Evolutionary conservation across 106 monocot genomes (phyloP).

Genomic region (Dendrobium chrysotoxum): DNA sequence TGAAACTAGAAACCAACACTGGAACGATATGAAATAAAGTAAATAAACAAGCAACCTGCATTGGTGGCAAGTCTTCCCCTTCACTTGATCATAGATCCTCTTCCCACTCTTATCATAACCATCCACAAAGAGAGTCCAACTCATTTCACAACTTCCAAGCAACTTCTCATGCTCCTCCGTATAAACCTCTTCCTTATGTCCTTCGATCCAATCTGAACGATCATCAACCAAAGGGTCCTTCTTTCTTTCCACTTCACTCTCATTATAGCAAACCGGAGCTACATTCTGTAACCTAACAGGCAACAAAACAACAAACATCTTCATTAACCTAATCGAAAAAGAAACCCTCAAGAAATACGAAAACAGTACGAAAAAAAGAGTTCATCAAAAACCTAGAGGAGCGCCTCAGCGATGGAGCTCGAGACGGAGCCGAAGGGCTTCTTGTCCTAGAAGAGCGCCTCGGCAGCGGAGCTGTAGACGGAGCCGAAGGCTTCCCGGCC

Average conservation of each 20-base stretch:
- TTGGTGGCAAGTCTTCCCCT: constrained; percentile 83
- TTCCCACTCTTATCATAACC: constrained; percentile 53
- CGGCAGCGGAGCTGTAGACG: no score
- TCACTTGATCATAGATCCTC: constrained; percentile 67
- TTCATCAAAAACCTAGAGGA: constrained; percentile 10
- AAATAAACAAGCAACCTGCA: constrained; percentile 47
- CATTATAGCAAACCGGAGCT: constrained; percentile 46
- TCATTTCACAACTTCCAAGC: constrained; percentile 42
- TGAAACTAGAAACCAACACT: not conserved
- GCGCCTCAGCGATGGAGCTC: constrained; percentile 5
- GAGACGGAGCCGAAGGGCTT: not conserved
- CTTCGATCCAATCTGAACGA: constrained; percentile 14
- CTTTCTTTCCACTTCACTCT: constrained; percentile 10
- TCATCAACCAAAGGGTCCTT: not conserved
- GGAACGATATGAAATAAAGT: not conserved
- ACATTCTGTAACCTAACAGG: constrained; percentile 53
- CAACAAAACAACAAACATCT: not conserved
- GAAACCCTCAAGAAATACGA: not conserved
- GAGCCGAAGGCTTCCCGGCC: not conserved
- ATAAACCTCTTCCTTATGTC: constrained; percentile 63
- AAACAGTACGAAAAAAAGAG: not conserved
- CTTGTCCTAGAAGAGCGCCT: constrained; percentile 1
- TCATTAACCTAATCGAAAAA: not conserved
- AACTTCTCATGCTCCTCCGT: constrained; percentile 74
- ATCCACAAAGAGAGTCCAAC: constrained; percentile 88